These are phyloP conservation scores for Tilletia caries DNA, from an alignment of 1,284 basidiomycete species.

Conservation along the genomic window DNA sequence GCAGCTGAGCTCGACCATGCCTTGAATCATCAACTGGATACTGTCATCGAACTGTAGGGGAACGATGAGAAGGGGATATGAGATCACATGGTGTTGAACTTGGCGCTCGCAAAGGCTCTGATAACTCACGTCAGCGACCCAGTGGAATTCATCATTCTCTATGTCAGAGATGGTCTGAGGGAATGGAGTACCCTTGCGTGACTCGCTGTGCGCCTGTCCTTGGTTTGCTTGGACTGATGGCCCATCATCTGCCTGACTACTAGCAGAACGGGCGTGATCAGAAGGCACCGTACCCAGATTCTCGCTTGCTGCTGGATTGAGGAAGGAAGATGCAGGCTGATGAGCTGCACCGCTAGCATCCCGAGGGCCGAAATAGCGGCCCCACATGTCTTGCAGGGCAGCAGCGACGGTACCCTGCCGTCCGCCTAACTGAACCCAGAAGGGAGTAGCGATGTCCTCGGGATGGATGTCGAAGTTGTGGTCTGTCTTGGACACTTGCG, in stretches of 20 bases:
- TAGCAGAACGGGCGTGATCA: too few species aligned
- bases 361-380: background rate
- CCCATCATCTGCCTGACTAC: background rate
- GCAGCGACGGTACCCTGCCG: background rate
- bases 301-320: too few species aligned
- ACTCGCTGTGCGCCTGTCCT: too few species aligned
- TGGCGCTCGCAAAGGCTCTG: too few species aligned
- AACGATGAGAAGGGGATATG: background rate
- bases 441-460: background rate
- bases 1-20: constrained; percentile 7
- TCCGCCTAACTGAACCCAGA: constrained; percentile 7
- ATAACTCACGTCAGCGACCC: background rate
- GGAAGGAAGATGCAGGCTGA: too few species aligned
- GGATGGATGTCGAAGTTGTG: constrained; percentile 11
- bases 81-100: too few species aligned
- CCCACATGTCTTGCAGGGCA: constrained; percentile 8
- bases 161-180: constrained; percentile 3
- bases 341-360: too few species aligned
- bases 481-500: background rate
- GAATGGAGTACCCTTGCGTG: background rate
- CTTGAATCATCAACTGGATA: background rate
- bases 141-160: constrained; percentile 4
- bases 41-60: background rate
- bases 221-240: background rate
- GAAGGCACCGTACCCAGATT: too few species aligned